phyloP scores from a whole-genome alignment of 257 asterid species.

The Solanum chiquidenum region DNA sequence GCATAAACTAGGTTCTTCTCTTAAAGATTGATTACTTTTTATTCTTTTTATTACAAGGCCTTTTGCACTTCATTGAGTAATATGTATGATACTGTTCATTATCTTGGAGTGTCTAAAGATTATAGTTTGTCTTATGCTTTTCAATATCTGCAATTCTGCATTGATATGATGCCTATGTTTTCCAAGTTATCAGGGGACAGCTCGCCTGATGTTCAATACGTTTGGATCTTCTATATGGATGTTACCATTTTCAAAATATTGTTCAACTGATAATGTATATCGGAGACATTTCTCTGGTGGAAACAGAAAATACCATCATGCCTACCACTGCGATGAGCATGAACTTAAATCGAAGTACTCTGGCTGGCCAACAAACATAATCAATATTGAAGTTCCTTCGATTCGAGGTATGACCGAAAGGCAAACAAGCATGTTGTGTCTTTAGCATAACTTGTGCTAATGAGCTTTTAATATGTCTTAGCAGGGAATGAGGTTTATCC shows the following conservation, averaged over 20 bases:
- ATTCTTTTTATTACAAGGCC: neutral
- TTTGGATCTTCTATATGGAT: constrained; percentile 95
- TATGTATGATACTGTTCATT: neutral
- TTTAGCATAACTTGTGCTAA: constrained; percentile 8
- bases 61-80: neutral
- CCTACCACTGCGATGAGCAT: constrained; percentile 56
- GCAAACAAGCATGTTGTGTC: neutral
- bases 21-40: neutral
- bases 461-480: constrained; percentile 9
- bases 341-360: constrained; percentile 71
- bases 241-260: constrained; percentile 87
- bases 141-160: constrained; percentile 20
- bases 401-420: constrained; percentile 39
- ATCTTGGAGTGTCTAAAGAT: neutral
- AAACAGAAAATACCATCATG: constrained; percentile 44
- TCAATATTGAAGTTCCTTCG: constrained; percentile 82
- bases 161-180: constrained; percentile 15
- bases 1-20: neutral
- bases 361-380: constrained; percentile 96
- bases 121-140: constrained; percentile 7
- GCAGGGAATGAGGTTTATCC: constrained; percentile 82
- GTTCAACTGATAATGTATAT: constrained; percentile 69
- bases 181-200: constrained; percentile 92
- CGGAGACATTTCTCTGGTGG: constrained; percentile 60
- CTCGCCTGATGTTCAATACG: constrained; percentile 93